Base-by-base conservation (phyloP, 2,329 filamentous ascomycete genomes). In the Hymenoscyphus repandus region DNA sequence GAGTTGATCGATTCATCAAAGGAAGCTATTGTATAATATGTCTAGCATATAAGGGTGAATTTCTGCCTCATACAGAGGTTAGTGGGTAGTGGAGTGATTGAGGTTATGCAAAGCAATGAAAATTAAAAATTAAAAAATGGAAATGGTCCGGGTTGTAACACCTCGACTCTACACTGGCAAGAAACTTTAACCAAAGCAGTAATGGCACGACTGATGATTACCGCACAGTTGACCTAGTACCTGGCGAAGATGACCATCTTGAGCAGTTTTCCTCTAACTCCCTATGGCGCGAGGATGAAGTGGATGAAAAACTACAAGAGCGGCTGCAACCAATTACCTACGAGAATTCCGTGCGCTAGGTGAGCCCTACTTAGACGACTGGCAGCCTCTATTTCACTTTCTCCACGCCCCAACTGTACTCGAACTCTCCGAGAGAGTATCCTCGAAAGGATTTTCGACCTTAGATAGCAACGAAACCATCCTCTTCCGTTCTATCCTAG, bases 311-410 rank as follows among this genome's bases (percentile, higher is more conserved):
- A n/a, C 39, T 49, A 4, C 30, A 37, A 11, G 42, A 47, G 1
- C 15, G 7, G 15, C 51, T 50, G 6, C 52, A 11, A 34, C 37
- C 57, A 1, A 51, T 69, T n/a, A 58, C 62, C 0, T 80, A 80
- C 52, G 74, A 78, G 7, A 67, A 75, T 15, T 65, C 80, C 13
- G 66, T 77, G 1, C 61, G 67, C 3, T 79, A 75, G 72, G 74
- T 5, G 69, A 68, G 44, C 74, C 70, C 42, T 82, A 79, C 54
- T 82, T 82, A 53, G 71, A 79, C 20, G 71, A 74, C 13, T 82
- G 79, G 79, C 79, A 82, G 55, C 73, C 76, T 0, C 69, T 76
- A 2, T 74, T 79, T 38, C 79, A 79, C 0, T 81, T 79, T 48
- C 66, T 82, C 5, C 75, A 79, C 55, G 79, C 75, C 0, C 77